Evolutionary conservation across 78 protist genomes (phyloP), one percentile per base, ranked within the genome.

Genomic region (Dictyostelium capitatum): DNA sequence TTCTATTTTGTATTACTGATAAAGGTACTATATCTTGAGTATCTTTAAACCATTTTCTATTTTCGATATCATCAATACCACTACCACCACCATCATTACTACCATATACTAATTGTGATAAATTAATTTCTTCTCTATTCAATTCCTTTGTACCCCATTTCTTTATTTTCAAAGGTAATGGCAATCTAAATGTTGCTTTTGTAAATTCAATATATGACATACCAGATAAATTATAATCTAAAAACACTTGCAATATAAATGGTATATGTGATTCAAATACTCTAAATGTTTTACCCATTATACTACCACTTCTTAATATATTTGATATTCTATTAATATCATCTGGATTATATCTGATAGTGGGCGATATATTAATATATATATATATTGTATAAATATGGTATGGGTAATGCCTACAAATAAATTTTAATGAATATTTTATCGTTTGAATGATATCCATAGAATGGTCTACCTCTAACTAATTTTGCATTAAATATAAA

Each of bases 261-360:
- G 98, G 98, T 6, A 98, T 80, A 89, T 98, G 99, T 10, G 98
- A 84, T 80, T 95, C 98, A 75, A 89, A 59, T 2, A 96, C 97
- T 70, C 91, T 92, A 51, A 93, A 78, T 6, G 6, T 32, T 10
- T 14, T 32, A 46, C 80, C 64, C 82, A 70, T 51, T 11, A 89
- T 41, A 6, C 57, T 79, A 41, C 98, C 99, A 62, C 57, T 59
- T 43, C 65, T 79, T n/a, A 97, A 74, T 50, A 97, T 48, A n/a
- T 9, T 48, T 20, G 84, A 72, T 12, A 82, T 25, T 41, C 43
- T 59, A 10, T 62, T 47, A 37, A 95, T 53, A 25, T 53, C 28
- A 51, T 50, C 57, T 7, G 98, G 96, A 41, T 95, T 91, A 89
- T 69, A 90, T 28, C 80, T 73, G 37, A 46, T n/a, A n/a, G n/a